These are phyloP conservation scores for Aristolochia californica DNA, from an alignment of 164 flowering plant genomes.

Conservation along the genomic window DNA sequence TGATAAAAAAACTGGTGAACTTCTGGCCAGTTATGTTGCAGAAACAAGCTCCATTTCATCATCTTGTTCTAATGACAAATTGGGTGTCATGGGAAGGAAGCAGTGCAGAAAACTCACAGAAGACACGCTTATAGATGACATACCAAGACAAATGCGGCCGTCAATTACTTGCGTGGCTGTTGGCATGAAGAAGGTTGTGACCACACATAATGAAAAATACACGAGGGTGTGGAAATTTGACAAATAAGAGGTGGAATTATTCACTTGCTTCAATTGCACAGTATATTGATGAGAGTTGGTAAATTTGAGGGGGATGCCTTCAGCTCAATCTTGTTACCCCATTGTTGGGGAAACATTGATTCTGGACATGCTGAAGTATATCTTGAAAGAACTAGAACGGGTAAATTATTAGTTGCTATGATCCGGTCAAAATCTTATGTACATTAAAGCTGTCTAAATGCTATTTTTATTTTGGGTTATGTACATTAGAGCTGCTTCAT, in stretches of 20 bases:
- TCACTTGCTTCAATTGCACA: too few relatives aligned
- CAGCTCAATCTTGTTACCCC: too few relatives aligned
- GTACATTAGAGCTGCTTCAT: too few relatives aligned
- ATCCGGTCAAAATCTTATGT: too few relatives aligned
- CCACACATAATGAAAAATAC: conserved; percentile 47
- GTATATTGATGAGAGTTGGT: too few relatives aligned
- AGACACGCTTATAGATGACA: conserved; percentile 29
- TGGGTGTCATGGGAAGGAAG: conserved; percentile 20
- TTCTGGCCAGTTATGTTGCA: conserved; percentile 44
- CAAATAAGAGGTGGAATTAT: background rate
- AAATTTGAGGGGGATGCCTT: too few relatives aligned
- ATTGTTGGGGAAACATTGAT: too few relatives aligned
- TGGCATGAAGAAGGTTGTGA: conserved; percentile 83
- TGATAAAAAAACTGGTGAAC: conserved; percentile 52
- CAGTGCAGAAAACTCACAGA: conserved; percentile 34
- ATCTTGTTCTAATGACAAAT: conserved; percentile 6
- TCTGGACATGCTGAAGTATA: too few relatives aligned
- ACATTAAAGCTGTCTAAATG: too few relatives aligned
- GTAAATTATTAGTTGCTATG: too few relatives aligned
- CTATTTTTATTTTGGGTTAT: too few relatives aligned
- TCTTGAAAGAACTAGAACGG: too few relatives aligned
- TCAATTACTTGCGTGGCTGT: conserved; percentile 75
- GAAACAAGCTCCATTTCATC: conserved; percentile 11
- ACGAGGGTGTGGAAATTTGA: conserved; percentile 70
- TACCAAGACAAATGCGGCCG: conserved; percentile 44